Conservation (phyloP, 345 rosid genomes). For the Rhodamnia argentea region DNA sequence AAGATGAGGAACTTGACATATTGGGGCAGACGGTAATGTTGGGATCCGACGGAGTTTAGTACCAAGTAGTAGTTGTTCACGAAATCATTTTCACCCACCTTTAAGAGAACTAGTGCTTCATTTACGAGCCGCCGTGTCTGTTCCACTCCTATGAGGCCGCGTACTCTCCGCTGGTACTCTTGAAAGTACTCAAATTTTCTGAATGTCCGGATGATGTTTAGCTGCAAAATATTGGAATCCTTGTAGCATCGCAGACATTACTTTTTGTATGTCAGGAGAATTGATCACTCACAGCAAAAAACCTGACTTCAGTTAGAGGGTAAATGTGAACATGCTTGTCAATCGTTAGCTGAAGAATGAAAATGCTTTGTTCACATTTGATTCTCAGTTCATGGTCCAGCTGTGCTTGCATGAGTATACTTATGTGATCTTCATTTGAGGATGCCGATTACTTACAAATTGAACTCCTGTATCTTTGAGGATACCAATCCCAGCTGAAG, state of each 20-base stretch:
- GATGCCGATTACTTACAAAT: constrained; percentile 40
- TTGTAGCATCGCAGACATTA: not conserved
- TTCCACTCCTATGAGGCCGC: constrained; percentile 40
- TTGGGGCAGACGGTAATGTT: constrained; percentile 40
- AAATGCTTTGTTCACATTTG: not conserved
- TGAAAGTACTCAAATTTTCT: constrained; percentile 52
- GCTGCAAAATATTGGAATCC: constrained; percentile 17
- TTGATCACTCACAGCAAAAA: too few species aligned
- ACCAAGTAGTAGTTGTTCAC: constrained; percentile 80
- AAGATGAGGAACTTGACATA: constrained; percentile 35
- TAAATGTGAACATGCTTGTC: too few species aligned
- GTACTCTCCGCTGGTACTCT: constrained; percentile 51
- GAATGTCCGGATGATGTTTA: constrained; percentile 59
- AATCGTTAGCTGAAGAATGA: too few species aligned
- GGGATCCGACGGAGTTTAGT: constrained; percentile 49
- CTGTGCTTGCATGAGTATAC: too few species aligned
- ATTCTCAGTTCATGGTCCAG: not conserved
- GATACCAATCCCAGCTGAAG: constrained; percentile 92
- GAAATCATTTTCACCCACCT: constrained; percentile 82
- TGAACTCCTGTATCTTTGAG: constrained; percentile 90
- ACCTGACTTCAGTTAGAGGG: too few species aligned
- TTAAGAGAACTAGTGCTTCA: constrained; percentile 50
- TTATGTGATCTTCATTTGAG: too few species aligned
- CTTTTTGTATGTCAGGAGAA: too few species aligned
- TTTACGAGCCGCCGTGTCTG: constrained; percentile 40